phyloP scores from a whole-genome alignment of 495 filamentous ascomycete species.

The Hypoxylon fragiforme region DNA sequence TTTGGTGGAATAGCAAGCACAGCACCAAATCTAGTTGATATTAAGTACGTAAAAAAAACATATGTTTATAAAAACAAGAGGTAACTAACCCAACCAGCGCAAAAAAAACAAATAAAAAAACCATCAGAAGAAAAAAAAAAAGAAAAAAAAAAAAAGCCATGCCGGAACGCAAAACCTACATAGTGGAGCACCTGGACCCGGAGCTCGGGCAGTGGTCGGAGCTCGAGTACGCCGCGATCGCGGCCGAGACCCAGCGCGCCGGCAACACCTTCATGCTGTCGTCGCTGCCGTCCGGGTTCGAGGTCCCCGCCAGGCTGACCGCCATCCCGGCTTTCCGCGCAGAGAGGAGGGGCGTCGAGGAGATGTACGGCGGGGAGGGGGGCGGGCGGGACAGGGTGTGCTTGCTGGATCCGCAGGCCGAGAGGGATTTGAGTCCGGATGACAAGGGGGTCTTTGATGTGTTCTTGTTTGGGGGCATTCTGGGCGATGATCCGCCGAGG shows the following conservation, averaged over 20 bases:
- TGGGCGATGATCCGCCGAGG: constrained; percentile 93
- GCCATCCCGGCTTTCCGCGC: constrained; percentile 63
- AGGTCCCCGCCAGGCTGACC: constrained; percentile 65
- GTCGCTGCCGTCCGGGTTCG: constrained; percentile 70
- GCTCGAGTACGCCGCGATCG: constrained; percentile 86
- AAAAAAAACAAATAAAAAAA: too few species aligned
- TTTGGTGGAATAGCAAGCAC: too few species aligned
- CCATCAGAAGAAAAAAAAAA: not conserved
- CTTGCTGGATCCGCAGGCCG: constrained; percentile 83
- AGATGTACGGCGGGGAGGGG: constrained; percentile 65
- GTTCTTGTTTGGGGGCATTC: constrained; percentile 94
- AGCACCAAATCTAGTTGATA: too few species aligned
- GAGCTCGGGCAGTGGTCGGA: constrained; percentile 94
- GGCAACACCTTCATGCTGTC: constrained; percentile 79
- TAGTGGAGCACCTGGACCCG: constrained; percentile 90
- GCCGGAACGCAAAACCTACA: constrained; percentile 63
- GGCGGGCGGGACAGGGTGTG: constrained; percentile 69
- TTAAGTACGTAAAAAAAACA: too few species aligned
- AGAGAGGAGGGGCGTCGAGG: constrained; percentile 74
- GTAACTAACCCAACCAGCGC: too few species aligned
- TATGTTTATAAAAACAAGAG: too few species aligned
- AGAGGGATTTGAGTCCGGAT: constrained; percentile 75
- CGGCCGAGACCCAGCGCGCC: constrained; percentile 69
- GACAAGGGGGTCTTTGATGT: constrained; percentile 84
- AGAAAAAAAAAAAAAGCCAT: constrained; percentile 14